Evolutionary conservation across 306 rosid species (phyloP), one percentile per base, ranked within the genome.

Genomic region (Prunus campanulata): DNA sequence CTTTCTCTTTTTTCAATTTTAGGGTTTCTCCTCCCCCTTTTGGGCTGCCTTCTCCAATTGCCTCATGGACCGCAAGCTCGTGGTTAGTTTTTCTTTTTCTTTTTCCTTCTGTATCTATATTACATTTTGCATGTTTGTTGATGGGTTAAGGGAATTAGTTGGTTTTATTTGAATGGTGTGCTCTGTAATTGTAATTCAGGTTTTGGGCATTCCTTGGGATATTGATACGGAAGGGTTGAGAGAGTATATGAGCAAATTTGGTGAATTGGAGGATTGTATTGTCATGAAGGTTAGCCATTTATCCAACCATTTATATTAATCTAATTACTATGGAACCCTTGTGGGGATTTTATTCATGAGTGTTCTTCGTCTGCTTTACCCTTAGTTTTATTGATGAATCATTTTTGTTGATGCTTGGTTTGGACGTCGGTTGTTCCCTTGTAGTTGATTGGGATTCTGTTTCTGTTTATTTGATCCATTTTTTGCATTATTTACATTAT

Each of bases 51-150:
- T 14, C 68, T 72, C 65, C 64, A 24, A 78, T 60, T 67, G 9
- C 32, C 18, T 68, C 64, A 93, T 93, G 98, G 98, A 93, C 80
- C 96, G 98, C 64, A 93, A 93, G 86, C 94, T 93, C 35, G 98
- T 93, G 96, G 98, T 93, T 69, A 86, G 98, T 83, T 29, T 18
- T 13, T 27, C 42, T 29, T 12, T 14, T 14, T 27, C 9, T 39
- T 39, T 39, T 39, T 39, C 44, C 44, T 8, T 54, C 11, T 66
- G 3, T 3, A 18, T 70, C 19, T 50, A 1, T 8, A 47, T 73
- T 30, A 11, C 49, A 5, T 74, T 70, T 6, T 50, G 64, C 10
- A 8, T 70, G 74, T 27, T 22, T n/a, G 1, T 55, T 3, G 10
- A 35, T 76, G 14, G 52, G 3, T 39, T 72, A 2, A 22, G 13